Evolutionary conservation across 345 rosid genomes (phyloP).

Genomic region (Orychophragmus violaceus): DNA sequence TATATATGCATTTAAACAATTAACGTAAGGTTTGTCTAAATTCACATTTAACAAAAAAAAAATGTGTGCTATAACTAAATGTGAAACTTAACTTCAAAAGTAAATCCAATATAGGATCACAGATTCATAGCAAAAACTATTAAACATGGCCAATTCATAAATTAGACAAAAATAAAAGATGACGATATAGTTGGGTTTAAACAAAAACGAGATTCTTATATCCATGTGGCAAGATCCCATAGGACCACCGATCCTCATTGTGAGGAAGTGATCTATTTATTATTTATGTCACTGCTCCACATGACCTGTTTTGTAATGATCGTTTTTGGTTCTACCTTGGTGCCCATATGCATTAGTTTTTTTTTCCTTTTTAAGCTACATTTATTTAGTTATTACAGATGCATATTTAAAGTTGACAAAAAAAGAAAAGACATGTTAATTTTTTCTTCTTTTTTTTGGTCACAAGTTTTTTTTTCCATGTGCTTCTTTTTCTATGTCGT

Average conservation of each 20-base stretch:
- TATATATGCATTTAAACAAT: background rate
- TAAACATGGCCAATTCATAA: background rate
- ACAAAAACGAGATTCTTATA: background rate
- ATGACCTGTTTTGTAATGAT: constrained; percentile 17
- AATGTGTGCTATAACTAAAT: background rate
- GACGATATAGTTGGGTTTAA: background rate
- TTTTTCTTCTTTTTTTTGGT: no score
- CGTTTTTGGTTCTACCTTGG: background rate
- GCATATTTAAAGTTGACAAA: background rate
- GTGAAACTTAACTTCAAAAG: background rate
- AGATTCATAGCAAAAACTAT: background rate
- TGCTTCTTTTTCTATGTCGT: background rate
- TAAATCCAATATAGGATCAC: background rate
- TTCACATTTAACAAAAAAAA: background rate
- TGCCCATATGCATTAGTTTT: background rate
- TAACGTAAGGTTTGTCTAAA: background rate
- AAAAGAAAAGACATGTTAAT: background rate
- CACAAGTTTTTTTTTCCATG: no score
- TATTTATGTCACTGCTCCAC: constrained; percentile 4
- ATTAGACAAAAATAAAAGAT: background rate
- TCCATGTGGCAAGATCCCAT: constrained; percentile 20
- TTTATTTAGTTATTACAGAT: background rate
- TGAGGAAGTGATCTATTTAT: constrained; percentile 13
- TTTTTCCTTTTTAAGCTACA: background rate
- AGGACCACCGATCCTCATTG: constrained; percentile 18